Base-by-base conservation (phyloP, 495 filamentous ascomycete genomes). In the Penicillium crystallinum region DNA sequence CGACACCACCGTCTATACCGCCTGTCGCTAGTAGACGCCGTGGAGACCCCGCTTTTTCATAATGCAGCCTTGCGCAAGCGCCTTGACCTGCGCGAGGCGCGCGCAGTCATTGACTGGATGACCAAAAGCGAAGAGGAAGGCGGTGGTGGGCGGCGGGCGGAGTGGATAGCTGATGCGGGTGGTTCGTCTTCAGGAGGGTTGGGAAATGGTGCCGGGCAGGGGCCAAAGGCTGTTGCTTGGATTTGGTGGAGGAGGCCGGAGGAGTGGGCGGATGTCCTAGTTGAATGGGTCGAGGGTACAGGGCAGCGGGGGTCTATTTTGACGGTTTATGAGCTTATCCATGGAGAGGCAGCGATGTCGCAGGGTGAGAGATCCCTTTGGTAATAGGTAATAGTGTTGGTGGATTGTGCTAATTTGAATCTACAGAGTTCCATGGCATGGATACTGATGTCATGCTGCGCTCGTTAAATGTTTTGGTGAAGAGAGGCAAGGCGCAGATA, bases 401-500 rank as follows among this genome's bases (percentile, higher is more conserved):
- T 0, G 1, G 19, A 2, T 34, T 41, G 15, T 58, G 45, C 61
- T 73, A 34, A 68, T 36, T 40, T 3, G 30, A 15, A 15, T 19
- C 2, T 49, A 9, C 54, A 90, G 89, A 93, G 67, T 93, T 95
- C 64, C 85, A 90, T 72, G 89, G 88, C 14, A 89, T 98, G 77
- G 91, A 97, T 57, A 64, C 71, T 19, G 89, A 90, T 21, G 60
- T 95, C 30, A 78, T 97, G 65, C 77, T 85, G 50, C 89, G 85
- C 64, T 81, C 88, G n/a, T 71, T 98, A 15, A 75, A 77, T 51
- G 75, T 89, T 46, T 73, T 96, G 21, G 90, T 95, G 21, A 96
- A 91, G 76, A 76, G 86, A 31, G 91, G 91, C 54, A 95, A 87
- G 70, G 91, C 93, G 19, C 91, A 97, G 70, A 81, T 97, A 11